These are phyloP conservation scores for Diplotaxis tenuifolia DNA, from an alignment of 345 rosid species.

Conservation along the genomic window DNA sequence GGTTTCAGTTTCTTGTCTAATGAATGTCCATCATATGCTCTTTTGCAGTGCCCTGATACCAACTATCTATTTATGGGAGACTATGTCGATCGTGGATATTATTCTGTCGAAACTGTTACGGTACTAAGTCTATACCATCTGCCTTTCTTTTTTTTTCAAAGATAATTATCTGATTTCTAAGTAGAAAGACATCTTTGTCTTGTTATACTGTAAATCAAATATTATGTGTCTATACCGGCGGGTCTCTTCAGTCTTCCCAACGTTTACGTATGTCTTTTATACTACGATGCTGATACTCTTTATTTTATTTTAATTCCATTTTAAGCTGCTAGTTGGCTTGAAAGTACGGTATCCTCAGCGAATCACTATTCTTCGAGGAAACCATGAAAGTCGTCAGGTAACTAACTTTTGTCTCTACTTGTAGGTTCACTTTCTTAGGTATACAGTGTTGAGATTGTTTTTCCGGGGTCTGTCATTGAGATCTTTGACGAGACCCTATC, in stretches of 20 bases:
- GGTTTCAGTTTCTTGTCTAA: not conserved
- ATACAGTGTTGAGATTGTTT: not conserved
- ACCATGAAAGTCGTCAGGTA: constrained; percentile 94
- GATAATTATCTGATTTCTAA: not conserved
- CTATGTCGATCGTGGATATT: constrained; percentile 96
- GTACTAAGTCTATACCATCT: constrained; percentile 40
- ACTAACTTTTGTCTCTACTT: not conserved
- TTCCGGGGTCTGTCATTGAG: not conserved
- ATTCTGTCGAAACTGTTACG: constrained; percentile 97
- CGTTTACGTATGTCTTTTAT: not conserved
- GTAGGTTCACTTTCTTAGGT: constrained; percentile 2
- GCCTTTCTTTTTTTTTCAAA: not conserved
- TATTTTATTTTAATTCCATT: not conserved
- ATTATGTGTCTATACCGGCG: not conserved
- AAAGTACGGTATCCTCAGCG: constrained; percentile 81
- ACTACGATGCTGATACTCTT: constrained; percentile 11
- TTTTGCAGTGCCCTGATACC: constrained; percentile 92
- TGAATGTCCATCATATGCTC: constrained; percentile 14
- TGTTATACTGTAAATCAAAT: not conserved
- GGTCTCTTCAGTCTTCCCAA: not conserved
- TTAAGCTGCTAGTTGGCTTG: constrained; percentile 71
- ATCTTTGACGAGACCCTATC: not conserved
- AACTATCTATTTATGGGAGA: constrained; percentile 99
- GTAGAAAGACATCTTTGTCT: not conserved
- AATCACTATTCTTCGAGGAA: constrained; percentile 81